These are phyloP conservation scores for Nymphaea colorata DNA, from an alignment of 164 flowering plant species.

Conservation along the genomic window DNA sequence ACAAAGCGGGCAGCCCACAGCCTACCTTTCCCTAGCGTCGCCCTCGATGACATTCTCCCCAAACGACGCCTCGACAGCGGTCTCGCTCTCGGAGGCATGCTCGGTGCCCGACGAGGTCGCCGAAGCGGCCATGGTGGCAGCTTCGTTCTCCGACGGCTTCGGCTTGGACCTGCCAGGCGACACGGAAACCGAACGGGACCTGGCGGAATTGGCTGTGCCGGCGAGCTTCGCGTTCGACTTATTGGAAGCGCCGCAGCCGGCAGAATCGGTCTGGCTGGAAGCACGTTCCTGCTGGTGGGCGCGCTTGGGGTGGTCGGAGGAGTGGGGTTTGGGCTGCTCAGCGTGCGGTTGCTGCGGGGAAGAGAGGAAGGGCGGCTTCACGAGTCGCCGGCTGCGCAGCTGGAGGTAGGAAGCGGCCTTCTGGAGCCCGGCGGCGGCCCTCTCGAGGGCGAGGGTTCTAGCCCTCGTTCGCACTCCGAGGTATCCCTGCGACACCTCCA, in stretches of 20 bases:
- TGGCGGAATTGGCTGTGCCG: conserved; percentile 7
- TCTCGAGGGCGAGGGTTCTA: conserved; percentile 58
- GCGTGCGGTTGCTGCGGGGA: background rate
- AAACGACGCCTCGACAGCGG: conserved; percentile 34
- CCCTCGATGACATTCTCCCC: conserved; percentile 54
- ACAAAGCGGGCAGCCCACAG: background rate
- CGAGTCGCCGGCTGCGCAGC: conserved; percentile 64
- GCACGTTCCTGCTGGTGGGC: background rate
- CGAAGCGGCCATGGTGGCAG: background rate
- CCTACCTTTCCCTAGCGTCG: conserved; percentile 55
- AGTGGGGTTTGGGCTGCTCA: background rate
- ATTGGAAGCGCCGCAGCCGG: background rate
- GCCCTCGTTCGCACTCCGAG: conserved; percentile 74
- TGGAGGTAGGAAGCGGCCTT: conserved; percentile 37
- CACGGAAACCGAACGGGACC: conserved; percentile 18
- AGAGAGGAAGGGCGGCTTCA: conserved; percentile 18
- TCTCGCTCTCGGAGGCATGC: conserved; percentile 5
- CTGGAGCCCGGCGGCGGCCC: conserved; percentile 16
- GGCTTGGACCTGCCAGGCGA: conserved; percentile 6
- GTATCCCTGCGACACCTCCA: conserved; percentile 43
- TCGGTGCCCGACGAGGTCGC: background rate
- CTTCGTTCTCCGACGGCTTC: background rate
- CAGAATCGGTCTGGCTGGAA: background rate
- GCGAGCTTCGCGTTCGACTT: background rate
- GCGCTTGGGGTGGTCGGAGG: background rate